Base-by-base conservation (phyloP, 2,329 filamentous ascomycete species). In the Stromatinia cepivora region DNA sequence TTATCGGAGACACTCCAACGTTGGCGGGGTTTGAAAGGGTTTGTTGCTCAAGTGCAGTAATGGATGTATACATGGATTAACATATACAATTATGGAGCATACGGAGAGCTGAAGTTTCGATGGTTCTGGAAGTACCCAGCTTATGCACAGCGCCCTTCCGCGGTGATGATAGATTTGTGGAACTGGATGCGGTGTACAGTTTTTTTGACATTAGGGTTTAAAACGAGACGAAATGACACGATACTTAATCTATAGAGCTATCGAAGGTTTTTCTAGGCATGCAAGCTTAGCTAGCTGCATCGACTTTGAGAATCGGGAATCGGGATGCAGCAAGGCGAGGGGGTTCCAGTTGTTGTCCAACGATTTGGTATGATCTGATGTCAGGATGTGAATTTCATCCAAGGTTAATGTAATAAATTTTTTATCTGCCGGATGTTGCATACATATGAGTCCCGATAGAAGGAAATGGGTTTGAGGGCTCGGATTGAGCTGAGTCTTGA, bases 351-450 rank as follows among this genome's bases (percentile, higher is more conserved):
- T 66, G 46, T 64, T 66, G 28, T 69, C 57, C 58, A 66, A 46
- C 45, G 61, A 63, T 59, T 59, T 64, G 57, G 48, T 36, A 70
- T 70, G 62, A 72, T 72, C 69, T 69, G 69, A 71, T 58, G 66
- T 58, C 48, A 65, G 69, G 70, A 62, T 62, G 31, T 42, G 54
- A 17, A 67, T n/a, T 28, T n/a, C 36, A 52, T 52, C 25, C 65
- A 62, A 62, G 46, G 61, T 64, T 64, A 64, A 52, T 64, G 39
- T 39, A 13, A 64, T 64, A n/a, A 64, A 46, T 25, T 8, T 36
- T 42, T 20, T 3, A 42, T 64, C 34, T 39, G 46, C 61, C 34
- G 46, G 11, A 28, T 25, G 34, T 64, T 50, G 46, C 34, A 52
- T 52, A 64, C 46, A 36, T 64, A 36, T 39, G 34, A 63, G 61